A percentile compares a stretch with the other conserved stretches of the same genome.
phyloP scores from a whole-genome alignment of 2,329 filamentous ascomycete species.

The Pseudogymnoascus sp. region DNA sequence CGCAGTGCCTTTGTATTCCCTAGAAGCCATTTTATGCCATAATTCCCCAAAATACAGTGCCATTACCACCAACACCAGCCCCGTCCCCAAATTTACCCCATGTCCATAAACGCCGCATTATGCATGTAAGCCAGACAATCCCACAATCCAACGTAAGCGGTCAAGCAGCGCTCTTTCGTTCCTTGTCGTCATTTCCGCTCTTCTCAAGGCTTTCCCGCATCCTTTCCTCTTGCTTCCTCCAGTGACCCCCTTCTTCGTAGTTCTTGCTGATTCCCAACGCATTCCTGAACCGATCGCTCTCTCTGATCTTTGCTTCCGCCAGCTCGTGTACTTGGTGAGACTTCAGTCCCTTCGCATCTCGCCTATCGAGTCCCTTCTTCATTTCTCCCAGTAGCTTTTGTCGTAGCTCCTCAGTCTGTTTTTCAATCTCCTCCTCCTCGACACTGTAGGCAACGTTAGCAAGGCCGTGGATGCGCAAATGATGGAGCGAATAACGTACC shows the following conservation, averaged over 20 bases:
- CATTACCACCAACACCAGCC: slow-evolving; percentile 2
- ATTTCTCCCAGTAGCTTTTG: slow-evolving; percentile 46
- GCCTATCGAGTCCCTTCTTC: slow-evolving; percentile 29
- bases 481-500: slow-evolving; percentile 39
- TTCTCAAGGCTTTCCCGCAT: slow-evolving; percentile 37
- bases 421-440: slow-evolving; percentile 87
- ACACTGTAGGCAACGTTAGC: slow-evolving; percentile 39
- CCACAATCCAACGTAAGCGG: not conserved
- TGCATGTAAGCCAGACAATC: not conserved
- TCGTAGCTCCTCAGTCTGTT: slow-evolving; percentile 57
- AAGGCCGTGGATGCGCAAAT: not conserved
- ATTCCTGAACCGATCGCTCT: slow-evolving; percentile 79
- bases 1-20: slow-evolving; percentile 5
- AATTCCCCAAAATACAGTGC: not conserved
- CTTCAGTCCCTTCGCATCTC: slow-evolving; percentile 57
- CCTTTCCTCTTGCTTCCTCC: slow-evolving; percentile 74
- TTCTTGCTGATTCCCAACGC: slow-evolving; percentile 81
- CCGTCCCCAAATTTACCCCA: not conserved
- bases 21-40: slow-evolving; percentile 1
- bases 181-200: slow-evolving; percentile 16
- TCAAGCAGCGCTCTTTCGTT: not conserved
- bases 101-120: slow-evolving; percentile 1
- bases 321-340: slow-evolving; percentile 92
- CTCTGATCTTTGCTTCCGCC: slow-evolving; percentile 90
- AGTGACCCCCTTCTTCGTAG: slow-evolving; percentile 80